These are phyloP conservation scores for Saccharomycopsis malanga DNA, from an alignment of 805 yeast species.

Conservation along the genomic window DNA sequence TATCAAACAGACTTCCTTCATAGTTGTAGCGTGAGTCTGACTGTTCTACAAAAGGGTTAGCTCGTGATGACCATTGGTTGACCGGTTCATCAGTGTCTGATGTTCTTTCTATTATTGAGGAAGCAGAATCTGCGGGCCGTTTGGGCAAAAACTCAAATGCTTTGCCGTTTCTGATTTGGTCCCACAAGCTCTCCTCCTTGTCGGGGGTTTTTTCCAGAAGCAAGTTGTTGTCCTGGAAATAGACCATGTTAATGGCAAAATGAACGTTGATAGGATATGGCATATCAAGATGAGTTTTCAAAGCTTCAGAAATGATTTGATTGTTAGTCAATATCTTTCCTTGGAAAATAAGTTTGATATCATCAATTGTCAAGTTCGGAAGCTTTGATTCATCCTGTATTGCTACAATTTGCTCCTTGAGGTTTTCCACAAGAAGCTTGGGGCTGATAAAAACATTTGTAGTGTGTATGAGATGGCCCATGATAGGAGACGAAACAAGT, in stretches of 20 bases:
- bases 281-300: slow-evolving; percentile 3
- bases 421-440: slow-evolving; percentile 21
- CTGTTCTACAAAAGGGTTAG: no score
- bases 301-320: slow-evolving; percentile 21
- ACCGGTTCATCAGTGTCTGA: no score
- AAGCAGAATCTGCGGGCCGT: no score
- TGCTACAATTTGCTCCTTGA: slow-evolving; percentile 25
- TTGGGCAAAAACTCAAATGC: slow-evolving; percentile 29
- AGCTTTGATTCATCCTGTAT: slow-evolving; percentile 24
- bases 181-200: slow-evolving; percentile 26
- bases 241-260: not conserved
- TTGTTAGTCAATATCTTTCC: slow-evolving; percentile 25
- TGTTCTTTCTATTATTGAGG: no score
- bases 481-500: not conserved
- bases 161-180: slow-evolving; percentile 25
- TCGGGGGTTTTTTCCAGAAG: not conserved
- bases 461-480: not conserved
- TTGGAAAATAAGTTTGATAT: slow-evolving; percentile 26
- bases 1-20: slow-evolving; percentile 24
- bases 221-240: not conserved
- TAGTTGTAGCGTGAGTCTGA: no score
- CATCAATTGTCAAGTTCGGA: slow-evolving; percentile 19
- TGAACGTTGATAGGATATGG: slow-evolving; percentile 3
- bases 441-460: not conserved
- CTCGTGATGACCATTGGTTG: no score